Evolutionary conservation across 805 yeast genomes (phyloP).

Genomic region (Starmera quercuum): DNA sequence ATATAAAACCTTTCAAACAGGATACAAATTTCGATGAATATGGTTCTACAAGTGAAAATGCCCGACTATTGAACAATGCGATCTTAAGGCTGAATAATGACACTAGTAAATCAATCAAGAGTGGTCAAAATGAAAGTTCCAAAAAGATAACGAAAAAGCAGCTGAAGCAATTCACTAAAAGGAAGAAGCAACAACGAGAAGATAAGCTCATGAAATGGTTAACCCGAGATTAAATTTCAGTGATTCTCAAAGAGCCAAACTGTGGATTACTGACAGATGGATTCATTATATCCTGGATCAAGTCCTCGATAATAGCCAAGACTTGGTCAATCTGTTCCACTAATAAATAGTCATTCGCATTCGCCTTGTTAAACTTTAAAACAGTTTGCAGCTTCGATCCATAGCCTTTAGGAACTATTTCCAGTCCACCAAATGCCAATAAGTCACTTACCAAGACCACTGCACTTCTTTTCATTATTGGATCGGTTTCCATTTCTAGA

Average conservation of each 20-base stretch:
- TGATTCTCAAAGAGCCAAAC: neutral
- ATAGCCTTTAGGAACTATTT: slow-evolving; percentile 42
- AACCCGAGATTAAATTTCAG: slow-evolving; percentile 2
- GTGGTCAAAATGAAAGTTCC: neutral
- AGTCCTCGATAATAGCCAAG: slow-evolving; percentile 20
- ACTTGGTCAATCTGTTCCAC: slow-evolving; percentile 48
- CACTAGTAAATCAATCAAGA: neutral
- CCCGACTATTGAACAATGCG: slow-evolving; percentile 2
- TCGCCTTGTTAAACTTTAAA: slow-evolving; percentile 36
- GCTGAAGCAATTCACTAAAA: slow-evolving; percentile 2
- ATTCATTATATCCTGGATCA: slow-evolving; percentile 6
- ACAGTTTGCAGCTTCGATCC: slow-evolving; percentile 32
- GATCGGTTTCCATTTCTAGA: slow-evolving; percentile 49
- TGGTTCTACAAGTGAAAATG: slow-evolving; percentile 2
- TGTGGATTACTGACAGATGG: neutral
- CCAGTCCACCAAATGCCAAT: slow-evolving; percentile 37
- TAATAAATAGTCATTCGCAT: slow-evolving; percentile 50
- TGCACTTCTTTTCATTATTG: slow-evolving; percentile 62
- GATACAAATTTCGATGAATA: slow-evolving; percentile 4
- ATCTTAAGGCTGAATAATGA: neutral
- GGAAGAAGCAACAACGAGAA: slow-evolving; percentile 3
- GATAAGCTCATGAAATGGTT: slow-evolving; percentile 5
- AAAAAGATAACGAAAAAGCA: slow-evolving; percentile 5
- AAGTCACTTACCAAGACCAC: slow-evolving; percentile 61
- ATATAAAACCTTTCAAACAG: slow-evolving; percentile 1